These are phyloP conservation scores for Fusarium miscanthi DNA, from an alignment of 2,329 filamentous ascomycete species.

Conservation along the genomic window DNA sequence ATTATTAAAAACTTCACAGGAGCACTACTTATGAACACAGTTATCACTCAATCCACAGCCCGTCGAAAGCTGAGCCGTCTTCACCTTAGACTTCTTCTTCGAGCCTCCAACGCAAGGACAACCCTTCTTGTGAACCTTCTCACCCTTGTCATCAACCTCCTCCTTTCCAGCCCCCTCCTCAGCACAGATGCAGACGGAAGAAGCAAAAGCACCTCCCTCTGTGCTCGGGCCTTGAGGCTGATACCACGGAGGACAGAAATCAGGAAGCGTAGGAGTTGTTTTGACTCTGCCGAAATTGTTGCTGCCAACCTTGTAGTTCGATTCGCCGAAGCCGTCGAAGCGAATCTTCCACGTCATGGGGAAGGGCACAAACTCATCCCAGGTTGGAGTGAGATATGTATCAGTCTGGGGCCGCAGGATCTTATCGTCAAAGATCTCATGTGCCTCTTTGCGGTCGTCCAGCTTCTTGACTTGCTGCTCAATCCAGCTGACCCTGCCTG, in stretches of 20 bases:
- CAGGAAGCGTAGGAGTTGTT: not conserved
- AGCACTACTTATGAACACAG: not conserved
- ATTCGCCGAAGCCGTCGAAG: not conserved
- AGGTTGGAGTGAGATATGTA: not conserved
- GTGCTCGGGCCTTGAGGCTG: not conserved
- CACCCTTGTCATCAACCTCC: not conserved
- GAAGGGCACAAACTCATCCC: conserved; percentile 12
- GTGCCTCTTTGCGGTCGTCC: not conserved
- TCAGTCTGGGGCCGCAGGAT: not conserved
- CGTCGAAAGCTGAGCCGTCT: not conserved
- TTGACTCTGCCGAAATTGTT: not conserved
- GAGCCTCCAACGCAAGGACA: not conserved
- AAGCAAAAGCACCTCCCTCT: not conserved
- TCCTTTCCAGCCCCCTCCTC: not conserved
- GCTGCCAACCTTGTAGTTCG: not conserved
- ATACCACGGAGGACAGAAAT: conserved; percentile 4
- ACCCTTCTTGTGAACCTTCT: not conserved
- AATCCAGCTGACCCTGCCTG: not conserved
- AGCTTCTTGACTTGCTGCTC: not conserved
- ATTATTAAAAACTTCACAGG: not conserved
- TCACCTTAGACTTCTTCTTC: not conserved
- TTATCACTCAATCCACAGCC: not conserved
- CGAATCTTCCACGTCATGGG: conserved; percentile 15
- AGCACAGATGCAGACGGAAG: not conserved
- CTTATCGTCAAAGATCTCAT: not conserved